Evolutionary conservation across 306 rosid genomes (phyloP), one percentile per base, ranked within the genome.

Genomic region (Fragaria iinumae): DNA sequence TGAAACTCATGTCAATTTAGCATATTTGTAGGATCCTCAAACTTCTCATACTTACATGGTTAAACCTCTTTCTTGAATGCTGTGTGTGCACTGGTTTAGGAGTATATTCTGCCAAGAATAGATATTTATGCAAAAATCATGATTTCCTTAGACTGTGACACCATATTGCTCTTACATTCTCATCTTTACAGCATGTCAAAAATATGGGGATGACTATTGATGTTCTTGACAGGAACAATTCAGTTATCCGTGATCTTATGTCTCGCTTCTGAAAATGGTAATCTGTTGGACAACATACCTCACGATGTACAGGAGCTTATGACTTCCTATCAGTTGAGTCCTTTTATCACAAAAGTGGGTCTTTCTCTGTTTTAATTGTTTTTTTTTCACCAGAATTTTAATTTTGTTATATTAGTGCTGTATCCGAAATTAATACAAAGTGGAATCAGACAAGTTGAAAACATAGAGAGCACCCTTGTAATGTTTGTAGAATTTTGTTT

Each of bases 311-410:
- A 74, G 69, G 92, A 89, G 89, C 83, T 92, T 68, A 83, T 92
- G 73, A 75, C 69, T 52, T 81, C 84, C 83, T 83, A 90, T 85
- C 85, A 88, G 87, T 89, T 95, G 92, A 92, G 89, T 92, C 86
- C 96, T 74, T 95, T 89, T 88, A 82, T 85, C 80, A 81, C 95
- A 82, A 90, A 95, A 88, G 98, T 95, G 88, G 83, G 93, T 90
- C 64, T 86, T 84, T 78, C 14, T 84, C 81, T 80, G 34, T 76
- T 18, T 32, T 0, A 12, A 16, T 63, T 2, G 0, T 32, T 3
- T 6, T 6, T 5, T 64, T 13, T 64, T 34, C 8, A 60, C 39
- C 3, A 25, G 9, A 49, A 47, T 32, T 57, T 67, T 62, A 71
- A 63, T 68, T 57, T 27, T 72, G 23, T 76, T 73, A 77, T 16